Percentiles rank a stretch among this genome's conserved stretches.
Conservation (phyloP, 805 yeast species). For the Saturnispora hagleri region DNA sequence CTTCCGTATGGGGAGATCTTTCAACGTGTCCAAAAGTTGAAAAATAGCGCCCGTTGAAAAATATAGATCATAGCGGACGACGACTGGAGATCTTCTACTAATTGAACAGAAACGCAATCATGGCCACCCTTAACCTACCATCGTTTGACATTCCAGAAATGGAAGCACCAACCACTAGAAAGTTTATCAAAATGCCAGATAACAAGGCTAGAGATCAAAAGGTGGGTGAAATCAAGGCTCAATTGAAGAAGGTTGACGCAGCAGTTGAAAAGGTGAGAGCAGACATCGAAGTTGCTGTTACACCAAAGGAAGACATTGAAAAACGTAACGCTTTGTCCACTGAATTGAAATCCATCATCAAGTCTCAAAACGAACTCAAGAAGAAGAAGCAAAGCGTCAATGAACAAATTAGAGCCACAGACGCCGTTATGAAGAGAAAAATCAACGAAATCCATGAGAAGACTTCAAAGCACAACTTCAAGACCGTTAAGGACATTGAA, state of each 20-base stretch:
- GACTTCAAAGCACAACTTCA: conserved; percentile 63
- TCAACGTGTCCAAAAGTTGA: neutral
- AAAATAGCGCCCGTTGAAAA: conserved; percentile 1
- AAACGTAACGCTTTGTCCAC: conserved; percentile 40
- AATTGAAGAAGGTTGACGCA: conserved; percentile 54
- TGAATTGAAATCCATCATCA: conserved; percentile 35
- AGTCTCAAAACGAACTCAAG: conserved; percentile 29
- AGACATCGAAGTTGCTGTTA: conserved; percentile 45
- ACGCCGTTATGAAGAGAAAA: conserved; percentile 63
- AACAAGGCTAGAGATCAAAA: conserved; percentile 51
- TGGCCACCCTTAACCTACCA: conserved; percentile 8
- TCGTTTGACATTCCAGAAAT: conserved; percentile 14
- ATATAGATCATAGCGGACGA: neutral
- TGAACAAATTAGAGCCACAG: conserved; percentile 65
- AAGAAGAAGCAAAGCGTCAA: conserved; percentile 28
- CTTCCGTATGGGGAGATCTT: neutral
- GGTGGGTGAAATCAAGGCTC: conserved; percentile 44
- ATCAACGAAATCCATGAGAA: conserved; percentile 63
- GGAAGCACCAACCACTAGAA: conserved; percentile 29
- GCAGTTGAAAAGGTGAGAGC: conserved; percentile 42
- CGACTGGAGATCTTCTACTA: neutral
- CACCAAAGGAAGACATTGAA: conserved; percentile 44
- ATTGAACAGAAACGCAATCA: neutral
- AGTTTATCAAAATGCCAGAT: conserved; percentile 69
- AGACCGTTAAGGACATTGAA: conserved; percentile 60